Base-by-base conservation (phyloP, 2,329 filamentous ascomycete genomes). In the Penicillium expansum region DNA sequence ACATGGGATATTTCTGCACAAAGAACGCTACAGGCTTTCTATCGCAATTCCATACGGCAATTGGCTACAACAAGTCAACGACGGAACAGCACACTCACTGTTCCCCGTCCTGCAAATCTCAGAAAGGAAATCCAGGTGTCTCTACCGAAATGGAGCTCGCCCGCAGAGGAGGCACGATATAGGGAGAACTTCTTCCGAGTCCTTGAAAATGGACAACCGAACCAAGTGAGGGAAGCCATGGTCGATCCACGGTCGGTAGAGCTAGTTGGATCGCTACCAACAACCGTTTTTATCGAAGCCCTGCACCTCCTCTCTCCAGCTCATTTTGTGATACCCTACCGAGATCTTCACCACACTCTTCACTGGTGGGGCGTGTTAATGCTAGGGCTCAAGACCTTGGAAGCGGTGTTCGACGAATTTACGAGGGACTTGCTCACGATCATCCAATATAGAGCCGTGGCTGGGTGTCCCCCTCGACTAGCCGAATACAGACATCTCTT, bases 231-330 rank as follows among this genome's bases (percentile, higher is more conserved):
- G 60, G 58, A 70, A 39, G 70, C 69, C 7, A 58, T 79, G 56
- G 61, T 64, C 11, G 64, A 74, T 44, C 68, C 69, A 50, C 63
- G 64, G 42, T 74, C 69, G 59, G 61, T 61, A 18, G 51, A 61
- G 11, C 48, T 71, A 20, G 61, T 75, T 48, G 64, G 68, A 52
- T 66, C 63, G 5, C 69, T 91, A 22, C 79, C 86, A 0, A 70
- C 78, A 1, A 76, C 80, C 1, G 80, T 80, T 0, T 86, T 91
- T 66, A 83, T 85, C 1, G 85, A 88, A 60, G 80, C 89, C 10
- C 70, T 92, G 30, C 80, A 81, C 33, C 77, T 80, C 5, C 71
- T 92, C 9, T 85, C 89, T 56, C 87, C 88, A 0, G 65, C 71
- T 24, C 71, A 81, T 61, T 80, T 83, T 58, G 62, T 84, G 39